Percentiles rank a stretch among this genome's conserved stretches.
phyloP scores from a whole-genome alignment of 495 filamentous ascomycete species.

The Pseudoneurospora amorphoporcata region DNA sequence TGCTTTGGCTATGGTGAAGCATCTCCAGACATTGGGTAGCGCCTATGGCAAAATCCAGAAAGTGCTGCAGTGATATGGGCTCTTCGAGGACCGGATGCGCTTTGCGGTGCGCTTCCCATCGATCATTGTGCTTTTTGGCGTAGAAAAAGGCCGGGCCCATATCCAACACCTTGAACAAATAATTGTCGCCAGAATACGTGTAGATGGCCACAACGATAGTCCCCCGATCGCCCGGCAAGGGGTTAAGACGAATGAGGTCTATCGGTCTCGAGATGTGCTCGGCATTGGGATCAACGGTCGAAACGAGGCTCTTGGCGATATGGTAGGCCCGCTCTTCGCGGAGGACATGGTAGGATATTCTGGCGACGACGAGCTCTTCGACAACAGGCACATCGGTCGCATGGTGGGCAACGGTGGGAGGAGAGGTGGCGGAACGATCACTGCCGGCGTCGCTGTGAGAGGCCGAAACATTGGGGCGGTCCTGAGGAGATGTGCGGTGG shows the following conservation, averaged over 20 bases:
- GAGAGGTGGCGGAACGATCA: conserved; percentile 28
- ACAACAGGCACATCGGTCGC: conserved; percentile 25
- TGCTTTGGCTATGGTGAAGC: conserved; percentile 69
- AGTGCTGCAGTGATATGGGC: conserved; percentile 57
- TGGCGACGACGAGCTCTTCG: conserved; percentile 54
- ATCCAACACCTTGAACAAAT: conserved; percentile 56
- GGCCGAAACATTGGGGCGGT: conserved; percentile 18
- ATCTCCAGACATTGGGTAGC: conserved; percentile 77
- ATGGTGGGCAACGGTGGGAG: conserved; percentile 13
- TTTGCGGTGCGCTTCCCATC: conserved; percentile 29
- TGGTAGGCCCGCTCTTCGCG: conserved; percentile 79
- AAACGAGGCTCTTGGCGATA: conserved; percentile 58
- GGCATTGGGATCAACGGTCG: conserved; percentile 61
- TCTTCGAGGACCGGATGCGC: conserved; percentile 37
- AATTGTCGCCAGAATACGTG: conserved; percentile 66
- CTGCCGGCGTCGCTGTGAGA: conserved; percentile 27
- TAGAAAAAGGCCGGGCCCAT: conserved; percentile 67
- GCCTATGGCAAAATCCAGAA: conserved; percentile 82
- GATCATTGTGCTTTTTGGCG: conserved; percentile 38
- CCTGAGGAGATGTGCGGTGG: conserved; percentile 25
- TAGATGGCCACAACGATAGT: conserved; percentile 65
- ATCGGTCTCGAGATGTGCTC: conserved; percentile 66
- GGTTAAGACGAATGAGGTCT: conserved; percentile 56
- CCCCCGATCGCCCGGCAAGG: conserved; percentile 51
- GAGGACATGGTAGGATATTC: conserved; percentile 68